These are phyloP conservation scores for Candida andamanensis DNA, from an alignment of 805 yeast genomes.

Conservation along the genomic window DNA sequence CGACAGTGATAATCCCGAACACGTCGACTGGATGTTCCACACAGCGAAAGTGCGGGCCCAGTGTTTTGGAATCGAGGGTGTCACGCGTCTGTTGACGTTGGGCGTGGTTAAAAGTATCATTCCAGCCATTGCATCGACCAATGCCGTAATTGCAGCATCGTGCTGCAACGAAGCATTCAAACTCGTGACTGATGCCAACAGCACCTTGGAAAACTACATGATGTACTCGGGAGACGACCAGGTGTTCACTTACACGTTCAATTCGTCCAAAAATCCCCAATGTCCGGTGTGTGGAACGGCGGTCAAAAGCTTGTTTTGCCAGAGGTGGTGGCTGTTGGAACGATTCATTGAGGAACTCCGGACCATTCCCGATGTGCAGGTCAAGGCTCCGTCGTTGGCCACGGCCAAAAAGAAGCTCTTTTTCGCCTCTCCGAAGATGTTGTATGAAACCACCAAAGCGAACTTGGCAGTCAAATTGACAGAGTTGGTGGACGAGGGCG, in stretches of 20 bases:
- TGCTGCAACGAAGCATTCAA: conserved; percentile 86
- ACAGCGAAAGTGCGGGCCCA: conserved; percentile 56
- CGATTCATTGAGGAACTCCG: conserved; percentile 40
- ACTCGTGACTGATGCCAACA: conserved; percentile 64
- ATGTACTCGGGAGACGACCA: conserved; percentile 83
- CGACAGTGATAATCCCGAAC: conserved; percentile 65
- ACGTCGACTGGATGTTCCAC: conserved; percentile 58
- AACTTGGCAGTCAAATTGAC: conserved; percentile 34
- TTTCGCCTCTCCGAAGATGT: conserved; percentile 41
- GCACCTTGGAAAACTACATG: conserved; percentile 69
- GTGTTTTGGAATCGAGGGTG: conserved; percentile 66
- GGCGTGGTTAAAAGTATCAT: conserved; percentile 91
- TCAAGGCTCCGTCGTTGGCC: conserved; percentile 43
- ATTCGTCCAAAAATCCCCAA: conserved; percentile 51
- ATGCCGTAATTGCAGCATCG: conserved; percentile 85
- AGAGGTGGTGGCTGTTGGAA: conserved; percentile 31
- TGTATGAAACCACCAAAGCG: conserved; percentile 41
- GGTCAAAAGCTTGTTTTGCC: conserved; percentile 20
- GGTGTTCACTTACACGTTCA: conserved; percentile 67
- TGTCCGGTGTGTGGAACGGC: conserved; percentile 74
- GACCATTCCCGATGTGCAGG: conserved; percentile 24
- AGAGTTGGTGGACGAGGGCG: conserved; percentile 36
- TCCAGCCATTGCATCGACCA: conserved; percentile 92
- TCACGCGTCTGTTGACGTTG: conserved; percentile 63
- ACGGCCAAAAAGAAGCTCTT: conserved; percentile 37